Evolutionary conservation across 2,329 filamentous ascomycete species (phyloP), one percentile per base, ranked within the genome.

Genomic region (Colletotrichum sublineola): DNA sequence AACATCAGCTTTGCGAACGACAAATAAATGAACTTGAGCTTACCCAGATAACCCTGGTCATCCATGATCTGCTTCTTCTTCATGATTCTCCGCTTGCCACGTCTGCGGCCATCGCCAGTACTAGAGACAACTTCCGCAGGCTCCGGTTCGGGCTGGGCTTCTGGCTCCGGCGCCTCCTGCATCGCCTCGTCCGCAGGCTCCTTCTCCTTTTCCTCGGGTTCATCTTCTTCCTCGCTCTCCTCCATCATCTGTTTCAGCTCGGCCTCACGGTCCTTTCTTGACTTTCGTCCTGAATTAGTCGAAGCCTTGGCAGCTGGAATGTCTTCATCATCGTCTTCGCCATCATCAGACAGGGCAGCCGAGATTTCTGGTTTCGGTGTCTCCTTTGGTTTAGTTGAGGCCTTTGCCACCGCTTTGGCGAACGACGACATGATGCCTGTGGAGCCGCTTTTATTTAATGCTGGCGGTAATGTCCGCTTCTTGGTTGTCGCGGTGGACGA

Each of bases 41-140:
- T 86, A 95, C 94, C 93, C 73, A 98, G 88, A 80, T 97, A 98
- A 7, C 95, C 95, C 75, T 97, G 92, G 62, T 95, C 94, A 75
- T 98, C 95, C 80, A 95, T 92, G 67, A 93, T 88, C 56, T 92
- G 95, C 84, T 92, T 93, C 86, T 97, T 97, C 83, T 94, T 95
- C 89, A 93, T 94, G 9, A 98, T 89, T 77, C 92, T 90, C 76
- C 95, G 89, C 79, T 90, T 92, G 42, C 94, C 94, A 74, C 95
- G 90, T 71, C 93, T 88, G 50, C 94, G 89, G 0, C 93, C 93
- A 70, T 84, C 78, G n/a, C 78, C 78, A 6, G 79, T 81, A 68
- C 88, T 89, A 1, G 86, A 88, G 8, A 92, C 83, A 7, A 88
- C 83, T 71, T 88, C 86, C 38, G 86, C 80, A 1, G 84, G 81